Percentiles rank a stretch among this genome's conserved stretches.
phyloP scores from a whole-genome alignment of 78 protist species.

The Speleostelium caveatum region DNA sequence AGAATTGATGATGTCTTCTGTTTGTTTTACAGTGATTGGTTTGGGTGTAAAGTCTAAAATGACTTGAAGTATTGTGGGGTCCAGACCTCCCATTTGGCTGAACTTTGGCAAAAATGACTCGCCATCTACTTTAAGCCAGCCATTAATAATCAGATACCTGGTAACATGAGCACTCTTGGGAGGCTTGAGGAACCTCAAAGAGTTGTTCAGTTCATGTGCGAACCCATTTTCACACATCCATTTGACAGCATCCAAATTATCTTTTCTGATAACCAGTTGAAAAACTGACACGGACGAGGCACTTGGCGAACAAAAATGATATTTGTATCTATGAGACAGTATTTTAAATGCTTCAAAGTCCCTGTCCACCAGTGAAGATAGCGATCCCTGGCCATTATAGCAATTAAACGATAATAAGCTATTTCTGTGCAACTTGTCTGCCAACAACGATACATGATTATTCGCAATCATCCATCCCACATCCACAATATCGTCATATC shows the following conservation, averaged over 20 bases:
- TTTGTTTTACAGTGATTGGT: background rate
- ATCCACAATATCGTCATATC: background rate
- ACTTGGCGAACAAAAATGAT: background rate
- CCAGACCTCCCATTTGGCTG: background rate
- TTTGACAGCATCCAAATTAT: background rate
- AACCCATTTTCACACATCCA: background rate
- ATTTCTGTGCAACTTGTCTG: background rate
- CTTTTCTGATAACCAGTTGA: background rate
- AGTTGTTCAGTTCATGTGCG: background rate
- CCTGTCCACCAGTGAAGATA: background rate
- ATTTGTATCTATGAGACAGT: background rate
- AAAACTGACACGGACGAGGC: background rate
- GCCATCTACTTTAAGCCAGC: background rate
- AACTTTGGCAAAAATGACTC: background rate
- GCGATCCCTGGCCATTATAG: background rate
- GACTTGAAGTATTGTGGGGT: background rate
- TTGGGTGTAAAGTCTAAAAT: background rate
- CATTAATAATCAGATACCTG: background rate
- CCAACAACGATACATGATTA: background rate
- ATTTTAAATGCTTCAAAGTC: background rate
- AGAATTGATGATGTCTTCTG: background rate
- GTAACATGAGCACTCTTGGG: background rate
- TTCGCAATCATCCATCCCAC: background rate
- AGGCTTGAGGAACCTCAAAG: too few relatives aligned
- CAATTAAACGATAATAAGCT: too few relatives aligned